Base-by-base conservation (phyloP, 2,329 filamentous ascomycete genomes). In the Magnaporthales sp. region DNA sequence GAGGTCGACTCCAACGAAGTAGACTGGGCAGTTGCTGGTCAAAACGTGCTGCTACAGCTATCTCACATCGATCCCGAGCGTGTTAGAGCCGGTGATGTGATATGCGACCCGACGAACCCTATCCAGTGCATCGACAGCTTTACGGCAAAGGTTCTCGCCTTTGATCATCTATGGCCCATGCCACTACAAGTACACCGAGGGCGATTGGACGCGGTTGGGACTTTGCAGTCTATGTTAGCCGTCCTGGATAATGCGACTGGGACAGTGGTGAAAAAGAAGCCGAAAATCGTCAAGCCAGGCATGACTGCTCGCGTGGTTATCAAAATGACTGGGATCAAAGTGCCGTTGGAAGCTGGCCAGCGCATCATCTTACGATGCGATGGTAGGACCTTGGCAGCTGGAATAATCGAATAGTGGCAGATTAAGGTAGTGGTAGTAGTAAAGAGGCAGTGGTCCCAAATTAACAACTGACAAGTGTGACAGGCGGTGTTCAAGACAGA, bases 21-120 rank as follows among this genome's bases (percentile, higher is more conserved):
- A 13, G 93, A 97, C 68, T 99, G 93, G 92, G 92, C 91, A 68
- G 93, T 97, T 15, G 93, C 94, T 0, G 94, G 94, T 1, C 92
- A 98, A 74, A 96, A 95, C 68, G 87, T 91, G 19, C 89, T 89
- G 0, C 80, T 99, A n/a, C 90, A 96, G 70, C 83, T 99, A 63
- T 84, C 87, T 9, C 90, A 94, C 70, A 92, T 97, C 73, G 94
- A 98, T 72, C 86, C 91, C 0, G 85, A 91, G 19, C 90, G 97
- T 72, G 84, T 99, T 10, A 86, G 88, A 62, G 84, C 91, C 8
- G 95, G 95, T 24, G 93, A 98, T 73, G 90, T 98, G 22, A 79
- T 97, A n/a, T 97, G 93, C 78, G 83, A 86, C 63, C 83, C 87
- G 0, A 81, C 83, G 1, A 79, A 84, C 1, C 89, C 92, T 0